A percentile compares a stretch with the other conserved stretches of the same genome.
phyloP scores from a whole-genome alignment of 306 rosid species.

The Astragalus glycyphyllos region DNA sequence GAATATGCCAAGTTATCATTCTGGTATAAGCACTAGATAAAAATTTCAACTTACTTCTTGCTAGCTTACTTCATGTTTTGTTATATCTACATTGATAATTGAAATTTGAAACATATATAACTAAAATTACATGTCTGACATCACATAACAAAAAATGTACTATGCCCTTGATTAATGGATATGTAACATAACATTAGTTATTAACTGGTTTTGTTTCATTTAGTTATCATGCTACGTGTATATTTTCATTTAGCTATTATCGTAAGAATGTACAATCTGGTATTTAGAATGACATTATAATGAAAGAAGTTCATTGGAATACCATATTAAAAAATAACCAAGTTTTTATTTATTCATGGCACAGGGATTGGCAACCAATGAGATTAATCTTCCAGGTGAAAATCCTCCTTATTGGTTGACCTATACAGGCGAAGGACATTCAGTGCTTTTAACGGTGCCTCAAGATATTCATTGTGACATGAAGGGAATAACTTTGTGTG shows the following conservation, averaged over 20 bases:
- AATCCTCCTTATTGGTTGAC: constrained; percentile 31
- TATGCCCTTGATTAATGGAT: no score
- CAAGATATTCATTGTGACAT: neutral
- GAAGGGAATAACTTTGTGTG: neutral
- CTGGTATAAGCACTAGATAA: neutral
- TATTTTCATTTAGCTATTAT: neutral
- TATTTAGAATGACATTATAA: neutral
- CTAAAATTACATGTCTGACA: neutral
- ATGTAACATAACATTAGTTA: neutral
- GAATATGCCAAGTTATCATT: neutral
- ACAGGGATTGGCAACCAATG: constrained; percentile 17
- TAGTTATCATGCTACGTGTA: neutral
- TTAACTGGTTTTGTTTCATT: neutral
- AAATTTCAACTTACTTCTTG: neutral
- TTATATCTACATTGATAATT: neutral
- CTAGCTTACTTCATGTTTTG: no score
- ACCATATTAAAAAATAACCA: no score
- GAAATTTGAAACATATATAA: neutral
- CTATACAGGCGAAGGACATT: constrained; percentile 4
- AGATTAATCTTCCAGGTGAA: constrained; percentile 20
- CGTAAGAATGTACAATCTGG: neutral
- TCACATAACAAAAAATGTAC: no score
- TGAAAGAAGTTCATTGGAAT: neutral
- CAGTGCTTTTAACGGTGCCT: constrained; percentile 25
- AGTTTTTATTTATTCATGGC: neutral